Percentiles rank a stretch among this genome's conserved stretches.
These are phyloP conservation scores for Ganoderma sinense DNA, from an alignment of 1,284 basidiomycete species.

Conservation along the genomic window DNA sequence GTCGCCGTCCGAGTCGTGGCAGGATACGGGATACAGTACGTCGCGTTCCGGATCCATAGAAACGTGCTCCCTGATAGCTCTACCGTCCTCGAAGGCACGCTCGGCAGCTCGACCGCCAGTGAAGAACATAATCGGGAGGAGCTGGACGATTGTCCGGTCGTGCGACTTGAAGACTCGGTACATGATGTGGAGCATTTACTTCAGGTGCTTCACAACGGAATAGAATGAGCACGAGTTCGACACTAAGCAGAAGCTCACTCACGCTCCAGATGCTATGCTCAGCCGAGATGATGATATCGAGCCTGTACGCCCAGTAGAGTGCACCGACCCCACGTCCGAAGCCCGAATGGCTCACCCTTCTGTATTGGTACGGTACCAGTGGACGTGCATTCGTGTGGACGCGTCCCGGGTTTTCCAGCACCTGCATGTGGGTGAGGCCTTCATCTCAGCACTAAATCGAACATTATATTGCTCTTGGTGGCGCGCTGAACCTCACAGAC, in stretches of 20 bases:
- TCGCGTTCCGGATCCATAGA: conserved; percentile 7
- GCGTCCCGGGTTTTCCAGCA: too few relatives aligned
- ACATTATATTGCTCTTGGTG: too few relatives aligned
- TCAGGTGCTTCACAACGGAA: not conserved
- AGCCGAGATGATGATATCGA: not conserved
- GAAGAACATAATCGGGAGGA: not conserved
- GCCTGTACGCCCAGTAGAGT: not conserved
- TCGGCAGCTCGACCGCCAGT: not conserved
- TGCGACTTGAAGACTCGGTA: not conserved
- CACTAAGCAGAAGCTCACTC: too few relatives aligned
- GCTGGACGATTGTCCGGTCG: not conserved
- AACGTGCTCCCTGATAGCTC: conserved; percentile 8
- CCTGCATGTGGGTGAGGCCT: too few relatives aligned
- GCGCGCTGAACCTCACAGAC: too few relatives aligned
- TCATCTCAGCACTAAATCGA: too few relatives aligned
- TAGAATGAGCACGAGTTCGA: too few relatives aligned
- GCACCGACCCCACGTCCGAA: not conserved
- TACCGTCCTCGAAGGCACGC: not conserved
- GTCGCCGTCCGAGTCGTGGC: not conserved
- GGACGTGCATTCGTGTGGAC: too few relatives aligned
- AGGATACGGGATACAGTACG: too few relatives aligned
- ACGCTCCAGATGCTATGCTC: too few relatives aligned
- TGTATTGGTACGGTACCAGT: too few relatives aligned
- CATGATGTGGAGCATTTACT: conserved; percentile 1
- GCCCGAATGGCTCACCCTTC: not conserved